phyloP scores from a whole-genome alignment of 176 grass and related monocot genomes.

The Oryza rufipogon region DNA sequence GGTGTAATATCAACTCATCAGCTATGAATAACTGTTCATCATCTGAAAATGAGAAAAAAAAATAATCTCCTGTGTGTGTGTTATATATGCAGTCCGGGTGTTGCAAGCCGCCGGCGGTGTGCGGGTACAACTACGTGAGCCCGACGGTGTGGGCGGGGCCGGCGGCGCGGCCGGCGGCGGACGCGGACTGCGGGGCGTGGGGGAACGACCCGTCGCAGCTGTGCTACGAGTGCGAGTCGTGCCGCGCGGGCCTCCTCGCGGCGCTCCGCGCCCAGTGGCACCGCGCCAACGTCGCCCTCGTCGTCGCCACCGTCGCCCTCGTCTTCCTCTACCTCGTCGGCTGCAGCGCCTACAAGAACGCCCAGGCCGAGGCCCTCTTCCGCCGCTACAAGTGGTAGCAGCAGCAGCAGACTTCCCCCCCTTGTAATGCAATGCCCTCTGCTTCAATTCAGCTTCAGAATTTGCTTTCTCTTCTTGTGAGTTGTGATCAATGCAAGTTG shows the following conservation, averaged over 20 bases:
- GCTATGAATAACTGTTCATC: no score
- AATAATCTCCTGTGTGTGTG: no score
- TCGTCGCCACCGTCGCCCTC: conserved; percentile 74
- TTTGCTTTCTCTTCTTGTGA: neutral
- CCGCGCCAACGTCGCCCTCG: conserved; percentile 79
- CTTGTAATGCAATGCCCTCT: neutral
- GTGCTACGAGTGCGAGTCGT: conserved; percentile 84
- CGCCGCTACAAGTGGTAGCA: conserved; percentile 68
- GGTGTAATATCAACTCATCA: no score
- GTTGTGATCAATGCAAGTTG: no score
- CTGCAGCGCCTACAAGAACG: conserved; percentile 95
- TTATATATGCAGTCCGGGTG: conserved; percentile 51
- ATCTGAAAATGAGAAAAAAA: no score
- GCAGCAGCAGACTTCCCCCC: no score
- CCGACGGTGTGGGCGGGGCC: conserved; percentile 85
- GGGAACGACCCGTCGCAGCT: conserved; percentile 71
- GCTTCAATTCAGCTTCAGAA: no score
- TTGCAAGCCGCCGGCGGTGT: conserved; percentile 82
- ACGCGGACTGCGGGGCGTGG: conserved; percentile 74
- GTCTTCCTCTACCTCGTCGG: conserved; percentile 90
- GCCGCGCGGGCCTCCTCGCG: conserved; percentile 77
- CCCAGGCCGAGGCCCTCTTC: conserved; percentile 76
- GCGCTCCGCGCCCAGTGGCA: conserved; percentile 81
- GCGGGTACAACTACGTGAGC: conserved; percentile 76
- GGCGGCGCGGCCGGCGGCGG: conserved; percentile 39